Conservation (phyloP, 805 yeast genomes). For the Isabelozyma heimii region DNA sequence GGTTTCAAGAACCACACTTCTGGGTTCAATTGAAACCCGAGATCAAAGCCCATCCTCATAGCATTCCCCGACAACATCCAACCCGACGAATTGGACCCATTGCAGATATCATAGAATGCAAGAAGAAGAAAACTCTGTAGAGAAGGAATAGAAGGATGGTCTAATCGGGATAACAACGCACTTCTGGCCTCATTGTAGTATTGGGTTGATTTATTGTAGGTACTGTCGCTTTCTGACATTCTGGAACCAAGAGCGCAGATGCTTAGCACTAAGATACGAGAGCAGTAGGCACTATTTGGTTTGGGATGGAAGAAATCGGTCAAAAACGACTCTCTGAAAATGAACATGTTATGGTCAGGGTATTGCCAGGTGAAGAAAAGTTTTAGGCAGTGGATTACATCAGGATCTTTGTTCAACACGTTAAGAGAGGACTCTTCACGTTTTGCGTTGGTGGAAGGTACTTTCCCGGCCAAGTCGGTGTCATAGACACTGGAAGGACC, state of each 20-base stretch:
- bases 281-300: conserved; percentile 51
- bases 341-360: conserved; percentile 60
- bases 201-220: conserved; percentile 37
- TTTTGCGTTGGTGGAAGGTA: conserved; percentile 8
- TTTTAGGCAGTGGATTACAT: conserved; percentile 34
- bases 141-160: conserved; percentile 51
- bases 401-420: conserved; percentile 32
- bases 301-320: conserved; percentile 59
- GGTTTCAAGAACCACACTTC: conserved; percentile 53
- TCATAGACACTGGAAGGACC: conserved; percentile 48
- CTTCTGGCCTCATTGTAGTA: conserved; percentile 49
- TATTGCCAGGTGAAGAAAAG: conserved; percentile 63
- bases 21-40: conserved; percentile 63
- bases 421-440: conserved; percentile 10
- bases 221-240: conserved; percentile 42
- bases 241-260: conserved; percentile 60
- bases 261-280: conserved; percentile 51
- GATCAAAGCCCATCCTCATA: conserved; percentile 61
- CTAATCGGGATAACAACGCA: conserved; percentile 37
- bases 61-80: conserved; percentile 67
- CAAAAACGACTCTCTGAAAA: conserved; percentile 60
- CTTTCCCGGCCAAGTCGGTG: conserved; percentile 17
- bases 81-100: conserved; percentile 55
- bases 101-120: conserved; percentile 61
- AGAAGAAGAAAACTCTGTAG: conserved; percentile 57